phyloP scores from a whole-genome alignment of 2,329 filamentous ascomycete species.

The Fusarium keratoplasticum region DNA sequence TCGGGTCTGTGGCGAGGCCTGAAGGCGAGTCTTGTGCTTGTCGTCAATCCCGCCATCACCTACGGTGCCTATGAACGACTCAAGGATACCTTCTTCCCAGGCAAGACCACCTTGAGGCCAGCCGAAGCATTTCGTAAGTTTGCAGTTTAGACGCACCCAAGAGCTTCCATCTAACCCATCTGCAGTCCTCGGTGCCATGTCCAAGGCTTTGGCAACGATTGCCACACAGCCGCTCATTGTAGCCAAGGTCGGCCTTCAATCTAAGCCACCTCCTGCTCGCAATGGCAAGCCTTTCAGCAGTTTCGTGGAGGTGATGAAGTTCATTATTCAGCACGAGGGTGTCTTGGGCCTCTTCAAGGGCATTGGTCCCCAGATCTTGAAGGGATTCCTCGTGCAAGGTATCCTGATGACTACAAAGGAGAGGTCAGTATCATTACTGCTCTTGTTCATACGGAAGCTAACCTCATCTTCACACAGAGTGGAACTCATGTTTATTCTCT shows the following conservation, averaged over 20 bases:
- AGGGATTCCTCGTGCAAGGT: slow-evolving; percentile 93
- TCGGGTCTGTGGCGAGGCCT: slow-evolving; percentile 92
- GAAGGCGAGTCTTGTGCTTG: slow-evolving; percentile 94
- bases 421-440: slow-evolving; percentile 65
- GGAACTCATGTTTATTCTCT: slow-evolving; percentile 86
- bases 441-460: neutral
- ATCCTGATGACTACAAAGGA: slow-evolving; percentile 99
- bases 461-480: slow-evolving; percentile 65
- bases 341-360: slow-evolving; percentile 91
- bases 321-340: slow-evolving; percentile 92
- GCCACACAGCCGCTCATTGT: slow-evolving; percentile 96
- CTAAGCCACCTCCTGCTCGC: slow-evolving; percentile 84
- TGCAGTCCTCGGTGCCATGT: slow-evolving; percentile 88
- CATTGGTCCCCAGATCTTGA: slow-evolving; percentile 91
- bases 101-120: slow-evolving; percentile 78
- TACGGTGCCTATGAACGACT: slow-evolving; percentile 96
- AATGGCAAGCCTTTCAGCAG: slow-evolving; percentile 93
- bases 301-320: slow-evolving; percentile 94
- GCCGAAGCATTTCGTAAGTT: slow-evolving; percentile 91
- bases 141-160: neutral
- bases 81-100: slow-evolving; percentile 81
- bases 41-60: slow-evolving; percentile 96
- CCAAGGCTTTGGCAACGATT: slow-evolving; percentile 91
- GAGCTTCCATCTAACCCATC: slow-evolving; percentile 9
- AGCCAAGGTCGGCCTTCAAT: slow-evolving; percentile 96